Evolutionary conservation across 2,329 filamentous ascomycete genomes (phyloP).

Genomic region (Raffaelea arxii): DNA sequence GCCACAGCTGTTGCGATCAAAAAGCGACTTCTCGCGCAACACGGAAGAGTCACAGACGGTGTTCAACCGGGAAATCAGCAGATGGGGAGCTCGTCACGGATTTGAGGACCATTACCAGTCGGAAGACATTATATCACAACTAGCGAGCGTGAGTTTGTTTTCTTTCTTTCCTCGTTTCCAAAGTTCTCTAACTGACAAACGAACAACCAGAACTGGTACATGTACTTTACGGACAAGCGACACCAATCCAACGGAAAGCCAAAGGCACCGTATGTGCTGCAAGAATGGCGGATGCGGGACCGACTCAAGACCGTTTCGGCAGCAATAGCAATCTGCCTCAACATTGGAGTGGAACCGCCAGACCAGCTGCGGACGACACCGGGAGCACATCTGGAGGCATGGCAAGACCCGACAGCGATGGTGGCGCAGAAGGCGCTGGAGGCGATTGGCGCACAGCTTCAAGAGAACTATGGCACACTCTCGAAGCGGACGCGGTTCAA

Average conservation of each 20-base stretch:
- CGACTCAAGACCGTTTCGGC: constrained; percentile 94
- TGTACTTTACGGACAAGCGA: constrained; percentile 98
- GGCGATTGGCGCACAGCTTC: constrained; percentile 91
- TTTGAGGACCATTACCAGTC: constrained; percentile 91
- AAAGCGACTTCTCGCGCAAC: constrained; percentile 42
- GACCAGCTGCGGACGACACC: constrained; percentile 95
- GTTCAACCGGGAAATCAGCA: constrained; percentile 19
- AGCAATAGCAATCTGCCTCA: constrained; percentile 86
- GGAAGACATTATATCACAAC: constrained; percentile 75
- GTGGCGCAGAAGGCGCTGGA: constrained; percentile 80
- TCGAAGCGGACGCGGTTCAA: constrained; percentile 96
- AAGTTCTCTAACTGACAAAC: neutral
- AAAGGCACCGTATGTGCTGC: constrained; percentile 58
- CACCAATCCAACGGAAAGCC: constrained; percentile 91
- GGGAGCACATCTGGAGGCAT: constrained; percentile 88
- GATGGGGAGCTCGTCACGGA: constrained; percentile 63
- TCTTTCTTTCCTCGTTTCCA: neutral
- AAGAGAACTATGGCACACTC: constrained; percentile 90
- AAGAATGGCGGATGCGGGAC: constrained; percentile 97
- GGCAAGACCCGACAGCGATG: constrained; percentile 82
- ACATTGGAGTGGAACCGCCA: constrained; percentile 94
- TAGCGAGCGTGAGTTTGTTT: constrained; percentile 59
- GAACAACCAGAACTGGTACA: constrained; percentile 98
- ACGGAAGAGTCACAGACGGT: constrained; percentile 15
- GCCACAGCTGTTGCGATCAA: constrained; percentile 44